Percentiles rank a stretch among this genome's conserved stretches.
phyloP scores from a whole-genome alignment of 2,329 filamentous ascomycete genomes.

The Aspergillus neoniger region DNA sequence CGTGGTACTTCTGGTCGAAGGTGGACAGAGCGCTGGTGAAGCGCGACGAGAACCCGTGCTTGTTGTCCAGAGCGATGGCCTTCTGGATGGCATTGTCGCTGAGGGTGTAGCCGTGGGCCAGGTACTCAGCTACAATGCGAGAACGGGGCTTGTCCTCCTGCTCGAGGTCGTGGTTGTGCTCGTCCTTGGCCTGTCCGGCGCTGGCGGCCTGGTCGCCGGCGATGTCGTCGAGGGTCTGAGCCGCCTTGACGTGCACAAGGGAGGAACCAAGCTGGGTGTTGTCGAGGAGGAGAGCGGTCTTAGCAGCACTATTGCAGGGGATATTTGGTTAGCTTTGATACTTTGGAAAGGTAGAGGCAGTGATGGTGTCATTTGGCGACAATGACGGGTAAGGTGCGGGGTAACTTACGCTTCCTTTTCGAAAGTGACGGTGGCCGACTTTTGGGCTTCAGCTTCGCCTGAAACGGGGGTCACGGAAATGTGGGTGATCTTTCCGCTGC shows the following conservation, averaged over 20 bases:
- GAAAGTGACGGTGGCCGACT: conserved; percentile 90
- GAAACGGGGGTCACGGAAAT: conserved; percentile 71
- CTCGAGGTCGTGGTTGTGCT: conserved; percentile 68
- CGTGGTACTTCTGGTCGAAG: conserved; percentile 85
- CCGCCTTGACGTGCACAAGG: conserved; percentile 75
- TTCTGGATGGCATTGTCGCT: conserved; percentile 75
- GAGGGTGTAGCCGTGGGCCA: conserved; percentile 89
- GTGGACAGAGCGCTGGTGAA: conserved; percentile 76
- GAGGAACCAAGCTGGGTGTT: conserved; percentile 85
- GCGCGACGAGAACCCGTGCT: conserved; percentile 79
- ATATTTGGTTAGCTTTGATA: neutral
- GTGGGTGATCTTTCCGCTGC: conserved; percentile 84
- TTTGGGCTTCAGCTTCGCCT: conserved; percentile 60
- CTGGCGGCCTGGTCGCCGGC: conserved; percentile 61
- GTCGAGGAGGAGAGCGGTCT: conserved; percentile 94
- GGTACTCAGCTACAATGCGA: conserved; percentile 92
- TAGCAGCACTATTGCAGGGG: conserved; percentile 63
- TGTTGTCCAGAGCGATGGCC: conserved; percentile 83
- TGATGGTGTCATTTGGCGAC: conserved; percentile 12
- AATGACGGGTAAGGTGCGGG: conserved; percentile 23
- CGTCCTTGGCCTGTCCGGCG: conserved; percentile 54
- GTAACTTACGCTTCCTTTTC: conserved; percentile 78
- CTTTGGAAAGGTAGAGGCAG: neutral
- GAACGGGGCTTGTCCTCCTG: conserved; percentile 97
- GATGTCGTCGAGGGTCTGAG: conserved; percentile 66